These are phyloP conservation scores for Nannochloropsis granulata DNA, from an alignment of 108 stramenopile genomes.

Conservation along the genomic window DNA sequence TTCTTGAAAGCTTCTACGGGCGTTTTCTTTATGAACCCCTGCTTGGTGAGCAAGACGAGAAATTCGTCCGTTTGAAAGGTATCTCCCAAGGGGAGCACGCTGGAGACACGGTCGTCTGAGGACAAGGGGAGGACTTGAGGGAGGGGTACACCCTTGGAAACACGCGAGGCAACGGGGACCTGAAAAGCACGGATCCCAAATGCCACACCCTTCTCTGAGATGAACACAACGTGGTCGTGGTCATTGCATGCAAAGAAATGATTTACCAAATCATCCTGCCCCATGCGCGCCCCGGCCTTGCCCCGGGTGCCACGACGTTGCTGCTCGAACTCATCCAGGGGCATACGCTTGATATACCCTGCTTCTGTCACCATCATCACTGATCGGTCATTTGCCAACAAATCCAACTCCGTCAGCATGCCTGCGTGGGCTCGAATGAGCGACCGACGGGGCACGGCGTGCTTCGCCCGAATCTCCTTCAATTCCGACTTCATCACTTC, in stretches of 20 bases:
- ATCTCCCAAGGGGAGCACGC: constrained; percentile 14
- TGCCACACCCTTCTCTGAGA: constrained; percentile 71
- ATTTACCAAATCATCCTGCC: constrained; percentile 60
- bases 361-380: constrained; percentile 78
- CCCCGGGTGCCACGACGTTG: constrained; percentile 42
- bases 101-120: constrained; percentile 8
- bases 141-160: constrained; percentile 34
- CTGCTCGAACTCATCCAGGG: constrained; percentile 69
- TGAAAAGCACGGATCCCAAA: constrained; percentile 76
- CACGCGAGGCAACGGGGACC: constrained; percentile 48
- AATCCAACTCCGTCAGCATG: constrained; percentile 64
- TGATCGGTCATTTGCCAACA: constrained; percentile 52
- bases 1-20: constrained; percentile 74
- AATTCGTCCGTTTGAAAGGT: constrained; percentile 31
- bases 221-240: constrained; percentile 83
- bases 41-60: constrained; percentile 74
- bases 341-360: constrained; percentile 92
- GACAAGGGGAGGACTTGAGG: constrained; percentile 30
- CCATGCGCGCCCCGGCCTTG: constrained; percentile 52
- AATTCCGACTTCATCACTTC: constrained; percentile 63
- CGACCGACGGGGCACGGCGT: constrained; percentile 60
- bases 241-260: constrained; percentile 91
- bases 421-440: constrained; percentile 41
- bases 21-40: constrained; percentile 74
- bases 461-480: constrained; percentile 48